Conservation (phyloP, 352 stramenopile genomes). For the Pythium oligandrum region DNA sequence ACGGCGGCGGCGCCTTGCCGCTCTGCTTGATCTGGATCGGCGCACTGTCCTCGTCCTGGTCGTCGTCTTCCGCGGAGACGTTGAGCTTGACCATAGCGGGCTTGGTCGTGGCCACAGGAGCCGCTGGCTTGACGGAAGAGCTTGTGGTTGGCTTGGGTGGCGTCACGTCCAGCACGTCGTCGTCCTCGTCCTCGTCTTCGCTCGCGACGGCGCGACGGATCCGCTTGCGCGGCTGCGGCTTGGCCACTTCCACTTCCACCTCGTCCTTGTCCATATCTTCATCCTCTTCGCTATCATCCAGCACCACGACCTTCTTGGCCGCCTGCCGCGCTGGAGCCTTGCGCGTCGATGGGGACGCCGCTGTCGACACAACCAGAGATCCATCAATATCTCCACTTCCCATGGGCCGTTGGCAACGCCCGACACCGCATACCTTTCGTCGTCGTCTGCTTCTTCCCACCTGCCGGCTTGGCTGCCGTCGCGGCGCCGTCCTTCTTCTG, state of each 20-base stretch:
- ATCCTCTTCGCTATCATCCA: slow-evolving; percentile 50
- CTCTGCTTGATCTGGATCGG: slow-evolving; percentile 21
- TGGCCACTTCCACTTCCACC: no score
- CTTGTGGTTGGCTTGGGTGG: slow-evolving; percentile 6
- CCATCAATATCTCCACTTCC: no score
- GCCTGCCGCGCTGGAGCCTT: slow-evolving; percentile 22
- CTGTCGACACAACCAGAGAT: no score
- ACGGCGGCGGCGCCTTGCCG: slow-evolving; percentile 48
- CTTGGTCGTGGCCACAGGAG: not conserved
- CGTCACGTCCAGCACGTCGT: slow-evolving; percentile 11
- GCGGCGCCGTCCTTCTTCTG: slow-evolving; percentile 32
- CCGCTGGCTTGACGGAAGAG: not conserved
- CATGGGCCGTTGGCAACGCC: no score
- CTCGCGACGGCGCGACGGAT: slow-evolving; percentile 19
- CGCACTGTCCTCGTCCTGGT: slow-evolving; percentile 8
- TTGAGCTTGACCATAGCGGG: slow-evolving; percentile 1
- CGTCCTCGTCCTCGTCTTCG: slow-evolving; percentile 25
- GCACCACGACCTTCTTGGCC: slow-evolving; percentile 44
- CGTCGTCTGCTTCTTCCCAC: slow-evolving; percentile 12
- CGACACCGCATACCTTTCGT: slow-evolving; percentile 9
- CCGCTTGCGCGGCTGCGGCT: slow-evolving; percentile 22
- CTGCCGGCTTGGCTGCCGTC: slow-evolving; percentile 3
- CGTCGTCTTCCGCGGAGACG: slow-evolving; percentile 4
- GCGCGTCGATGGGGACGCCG: slow-evolving; percentile 17
- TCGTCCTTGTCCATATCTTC: slow-evolving; percentile 8